A percentile compares a stretch with the other conserved stretches of the same genome.
phyloP scores from a whole-genome alignment of 192 early-diverging fungal genomes.

The Chytriomyces confervae region DNA sequence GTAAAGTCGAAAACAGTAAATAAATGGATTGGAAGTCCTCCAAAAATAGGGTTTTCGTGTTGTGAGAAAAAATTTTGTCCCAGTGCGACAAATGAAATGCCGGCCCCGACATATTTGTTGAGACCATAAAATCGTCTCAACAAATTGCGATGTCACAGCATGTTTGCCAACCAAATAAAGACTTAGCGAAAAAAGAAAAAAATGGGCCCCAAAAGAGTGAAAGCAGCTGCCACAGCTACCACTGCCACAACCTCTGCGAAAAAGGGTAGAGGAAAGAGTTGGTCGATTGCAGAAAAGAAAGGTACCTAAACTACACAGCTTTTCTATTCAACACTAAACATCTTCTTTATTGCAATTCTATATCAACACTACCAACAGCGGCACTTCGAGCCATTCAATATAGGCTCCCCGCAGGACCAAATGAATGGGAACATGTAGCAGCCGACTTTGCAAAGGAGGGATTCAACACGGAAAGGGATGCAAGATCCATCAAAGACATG shows the following conservation, averaged over 20 bases:
- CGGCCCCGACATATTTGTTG: neutral
- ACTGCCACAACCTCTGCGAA: too few relatives aligned
- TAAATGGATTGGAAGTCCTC: too few relatives aligned
- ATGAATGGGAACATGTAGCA: conserved; percentile 1
- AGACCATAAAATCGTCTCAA: neutral
- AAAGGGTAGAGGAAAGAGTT: neutral
- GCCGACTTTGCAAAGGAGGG: neutral
- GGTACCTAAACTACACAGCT: neutral
- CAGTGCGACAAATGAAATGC: too few relatives aligned
- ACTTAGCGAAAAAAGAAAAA: neutral
- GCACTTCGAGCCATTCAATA: neutral
- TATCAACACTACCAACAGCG: too few relatives aligned
- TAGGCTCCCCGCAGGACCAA: neutral
- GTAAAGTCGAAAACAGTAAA: neutral
- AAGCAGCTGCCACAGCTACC: too few relatives aligned
- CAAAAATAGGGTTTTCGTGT: too few relatives aligned
- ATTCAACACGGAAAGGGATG: neutral
- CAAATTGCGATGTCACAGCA: neutral
- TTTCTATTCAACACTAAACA: neutral
- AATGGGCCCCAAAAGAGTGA: neutral
- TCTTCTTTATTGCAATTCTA: neutral
- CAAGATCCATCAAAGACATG: conserved; percentile 2
- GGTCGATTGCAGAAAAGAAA: neutral
- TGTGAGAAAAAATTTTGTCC: too few relatives aligned
- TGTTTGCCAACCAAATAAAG: neutral